Percentiles rank a stretch among this genome's conserved stretches.
Evolutionary conservation across 768 basidiomycete species (phyloP).

Genomic region (Tulasnella sp.): DNA sequence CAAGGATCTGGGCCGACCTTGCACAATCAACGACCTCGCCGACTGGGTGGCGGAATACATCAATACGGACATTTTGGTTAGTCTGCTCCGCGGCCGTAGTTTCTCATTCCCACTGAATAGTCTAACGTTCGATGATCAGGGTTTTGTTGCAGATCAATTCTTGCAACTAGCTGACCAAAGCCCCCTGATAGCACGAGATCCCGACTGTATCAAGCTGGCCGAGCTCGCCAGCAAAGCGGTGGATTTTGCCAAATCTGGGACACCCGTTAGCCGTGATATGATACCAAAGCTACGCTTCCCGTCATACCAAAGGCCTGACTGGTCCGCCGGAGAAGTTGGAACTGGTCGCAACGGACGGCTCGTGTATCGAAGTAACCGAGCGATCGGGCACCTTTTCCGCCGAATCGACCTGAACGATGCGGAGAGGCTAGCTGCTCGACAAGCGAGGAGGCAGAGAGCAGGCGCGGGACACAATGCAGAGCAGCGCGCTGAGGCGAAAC

Average conservation of each 20-base stretch:
- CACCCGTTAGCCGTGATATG: slow-evolving; percentile 2
- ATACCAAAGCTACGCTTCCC: slow-evolving; percentile 9
- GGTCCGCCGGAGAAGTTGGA: slow-evolving; percentile 12
- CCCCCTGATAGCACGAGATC: slow-evolving; percentile 31
- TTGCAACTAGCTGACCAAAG: slow-evolving; percentile 49
- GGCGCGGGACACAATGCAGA: neutral
- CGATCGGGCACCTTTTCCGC: slow-evolving; percentile 53
- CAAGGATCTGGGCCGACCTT: slow-evolving; percentile 35
- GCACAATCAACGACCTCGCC: slow-evolving; percentile 53
- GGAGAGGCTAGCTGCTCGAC: neutral
- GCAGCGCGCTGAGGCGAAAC: neutral
- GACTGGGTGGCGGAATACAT: slow-evolving; percentile 64
- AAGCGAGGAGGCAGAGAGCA: neutral
- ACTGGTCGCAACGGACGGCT: neutral
- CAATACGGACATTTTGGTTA: slow-evolving; percentile 53
- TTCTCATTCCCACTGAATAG: neutral
- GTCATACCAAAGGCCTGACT: slow-evolving; percentile 11
- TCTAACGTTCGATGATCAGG: neutral
- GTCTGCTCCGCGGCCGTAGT: slow-evolving; percentile 29
- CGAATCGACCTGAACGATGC: slow-evolving; percentile 40
- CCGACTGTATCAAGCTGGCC: slow-evolving; percentile 42
- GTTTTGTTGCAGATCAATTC: slow-evolving; percentile 4
- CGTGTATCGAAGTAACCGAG: slow-evolving; percentile 39
- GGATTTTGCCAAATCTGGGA: slow-evolving; percentile 19
- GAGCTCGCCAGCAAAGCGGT: slow-evolving; percentile 32